These are phyloP conservation scores for Grigorovia transvaalensis DNA, from an alignment of 805 yeast genomes.

Conservation along the genomic window DNA sequence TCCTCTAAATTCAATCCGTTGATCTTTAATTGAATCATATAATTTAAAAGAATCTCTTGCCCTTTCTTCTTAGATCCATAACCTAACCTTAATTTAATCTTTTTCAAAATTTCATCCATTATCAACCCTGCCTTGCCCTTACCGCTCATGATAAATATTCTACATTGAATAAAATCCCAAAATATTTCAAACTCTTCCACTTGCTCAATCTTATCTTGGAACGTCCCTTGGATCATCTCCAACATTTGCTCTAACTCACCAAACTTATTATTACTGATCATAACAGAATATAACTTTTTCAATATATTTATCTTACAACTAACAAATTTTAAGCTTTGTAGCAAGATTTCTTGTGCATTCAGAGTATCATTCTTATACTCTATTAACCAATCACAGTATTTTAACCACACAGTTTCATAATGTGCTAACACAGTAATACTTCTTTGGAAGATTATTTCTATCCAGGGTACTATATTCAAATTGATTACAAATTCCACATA, in stretches of 20 bases:
- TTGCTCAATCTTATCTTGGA: constrained; percentile 11
- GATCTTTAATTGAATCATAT: constrained; percentile 18
- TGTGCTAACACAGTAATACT: constrained; percentile 24
- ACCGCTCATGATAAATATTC: constrained; percentile 11
- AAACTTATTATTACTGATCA: constrained; percentile 15
- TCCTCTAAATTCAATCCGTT: constrained; percentile 14
- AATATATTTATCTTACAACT: constrained; percentile 17
- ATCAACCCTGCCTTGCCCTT: not conserved
- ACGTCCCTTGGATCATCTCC: constrained; percentile 7
- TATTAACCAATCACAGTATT: constrained; percentile 25
- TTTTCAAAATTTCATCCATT: constrained; percentile 8
- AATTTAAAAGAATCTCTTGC: constrained; percentile 13
- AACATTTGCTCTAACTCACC: constrained; percentile 11
- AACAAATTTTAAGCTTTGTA: constrained; percentile 14
- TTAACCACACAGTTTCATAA: constrained; percentile 24
- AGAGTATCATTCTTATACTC: constrained; percentile 12
- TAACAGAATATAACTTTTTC: constrained; percentile 13
- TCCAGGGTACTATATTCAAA: constrained; percentile 12
- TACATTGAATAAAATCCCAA: constrained; percentile 24
- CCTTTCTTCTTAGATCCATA: constrained; percentile 9
- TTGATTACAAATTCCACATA: constrained; percentile 23
- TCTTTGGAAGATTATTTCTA: constrained; percentile 25
- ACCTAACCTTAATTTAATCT: constrained; percentile 14
- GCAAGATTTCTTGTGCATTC: constrained; percentile 17
- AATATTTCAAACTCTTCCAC: constrained; percentile 22